phyloP scores from a whole-genome alignment of 2,329 filamentous ascomycete genomes.

The Ophiocordyceps australis region DNA sequence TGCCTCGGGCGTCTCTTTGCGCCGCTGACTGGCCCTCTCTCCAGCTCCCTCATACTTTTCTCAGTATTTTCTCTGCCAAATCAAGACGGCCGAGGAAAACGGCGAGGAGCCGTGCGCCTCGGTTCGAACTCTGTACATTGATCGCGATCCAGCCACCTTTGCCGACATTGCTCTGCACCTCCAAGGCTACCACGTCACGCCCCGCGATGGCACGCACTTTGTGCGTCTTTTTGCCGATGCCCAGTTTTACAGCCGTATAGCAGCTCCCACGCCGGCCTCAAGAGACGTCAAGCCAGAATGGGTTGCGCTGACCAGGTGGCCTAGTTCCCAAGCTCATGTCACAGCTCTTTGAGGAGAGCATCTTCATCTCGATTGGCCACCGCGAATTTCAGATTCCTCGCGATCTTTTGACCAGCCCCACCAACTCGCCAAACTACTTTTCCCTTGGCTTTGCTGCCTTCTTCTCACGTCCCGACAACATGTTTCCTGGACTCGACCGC shows the following conservation, averaged over 20 bases:
- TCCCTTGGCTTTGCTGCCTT: slow-evolving; percentile 77
- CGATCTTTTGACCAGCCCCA: slow-evolving; percentile 68
- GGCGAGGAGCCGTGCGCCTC: slow-evolving; percentile 28
- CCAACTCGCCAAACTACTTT: slow-evolving; percentile 93
- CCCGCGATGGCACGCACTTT: slow-evolving; percentile 69
- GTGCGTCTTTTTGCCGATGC: slow-evolving; percentile 88
- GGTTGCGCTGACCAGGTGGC: neutral
- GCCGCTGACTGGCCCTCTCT: neutral
- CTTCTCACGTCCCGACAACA: slow-evolving; percentile 61
- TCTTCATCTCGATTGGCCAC: slow-evolving; percentile 81
- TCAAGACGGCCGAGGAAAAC: slow-evolving; percentile 43
- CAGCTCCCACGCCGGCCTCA: neutral
- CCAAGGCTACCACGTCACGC: slow-evolving; percentile 77
- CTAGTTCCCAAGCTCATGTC: slow-evolving; percentile 75
- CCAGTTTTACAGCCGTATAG: slow-evolving; percentile 72
- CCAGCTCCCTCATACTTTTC: slow-evolving; percentile 91
- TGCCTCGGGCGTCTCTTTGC: no score
- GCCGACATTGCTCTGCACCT: slow-evolving; percentile 77
- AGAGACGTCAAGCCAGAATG: neutral
- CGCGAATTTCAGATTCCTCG: slow-evolving; percentile 79
- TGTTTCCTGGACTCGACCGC: slow-evolving; percentile 73
- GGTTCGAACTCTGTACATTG: slow-evolving; percentile 79
- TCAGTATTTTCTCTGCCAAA: slow-evolving; percentile 75
- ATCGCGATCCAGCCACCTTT: slow-evolving; percentile 81
- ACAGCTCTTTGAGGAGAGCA: slow-evolving; percentile 78